Conservation (phyloP, 2,329 filamentous ascomycete species). For the Diplodia scrobiculata region DNA sequence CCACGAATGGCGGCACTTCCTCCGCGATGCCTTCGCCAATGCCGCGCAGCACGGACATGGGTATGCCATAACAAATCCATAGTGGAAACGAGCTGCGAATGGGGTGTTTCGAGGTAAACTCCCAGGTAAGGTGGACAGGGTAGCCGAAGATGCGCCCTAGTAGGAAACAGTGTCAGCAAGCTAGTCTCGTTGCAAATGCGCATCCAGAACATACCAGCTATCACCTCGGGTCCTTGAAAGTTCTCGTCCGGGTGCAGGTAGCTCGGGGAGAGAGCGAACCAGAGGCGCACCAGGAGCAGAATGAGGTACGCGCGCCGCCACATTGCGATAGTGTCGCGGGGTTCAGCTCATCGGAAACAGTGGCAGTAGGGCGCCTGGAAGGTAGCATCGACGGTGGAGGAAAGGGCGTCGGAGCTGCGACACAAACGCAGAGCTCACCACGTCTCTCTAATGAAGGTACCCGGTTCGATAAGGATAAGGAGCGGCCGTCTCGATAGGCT, state of each 20-base stretch:
- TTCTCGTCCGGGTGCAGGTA: conserved; percentile 99
- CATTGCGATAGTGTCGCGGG: conserved; percentile 57
- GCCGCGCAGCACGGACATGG: conserved; percentile 91
- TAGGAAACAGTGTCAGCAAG: background rate
- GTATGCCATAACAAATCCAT: conserved; percentile 92
- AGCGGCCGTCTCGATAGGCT: conserved; percentile 13
- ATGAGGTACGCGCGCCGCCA: conserved; percentile 88
- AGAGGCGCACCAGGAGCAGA: conserved; percentile 82
- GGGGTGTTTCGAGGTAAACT: conserved; percentile 84
- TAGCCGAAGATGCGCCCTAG: conserved; percentile 90
- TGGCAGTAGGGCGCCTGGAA: background rate
- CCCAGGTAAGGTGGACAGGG: conserved; percentile 88
- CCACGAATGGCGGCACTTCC: conserved; percentile 75
- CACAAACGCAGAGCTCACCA: conserved; percentile 1
- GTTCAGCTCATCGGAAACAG: conserved; percentile 14
- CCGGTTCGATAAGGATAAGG: conserved; percentile 23
- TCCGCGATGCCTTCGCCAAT: conserved; percentile 85
- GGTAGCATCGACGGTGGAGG: background rate
- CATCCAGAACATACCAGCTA: conserved; percentile 70
- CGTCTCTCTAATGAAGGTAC: conserved; percentile 18
- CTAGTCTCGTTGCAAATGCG: conserved; percentile 27
- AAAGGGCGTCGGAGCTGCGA: conserved; percentile 2
- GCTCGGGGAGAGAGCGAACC: conserved; percentile 90
- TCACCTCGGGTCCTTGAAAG: conserved; percentile 96
- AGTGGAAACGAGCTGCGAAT: conserved; percentile 95